Base-by-base conservation (phyloP, 192 early-diverging fungal genomes). In the Rhizophagus sp. region DNA sequence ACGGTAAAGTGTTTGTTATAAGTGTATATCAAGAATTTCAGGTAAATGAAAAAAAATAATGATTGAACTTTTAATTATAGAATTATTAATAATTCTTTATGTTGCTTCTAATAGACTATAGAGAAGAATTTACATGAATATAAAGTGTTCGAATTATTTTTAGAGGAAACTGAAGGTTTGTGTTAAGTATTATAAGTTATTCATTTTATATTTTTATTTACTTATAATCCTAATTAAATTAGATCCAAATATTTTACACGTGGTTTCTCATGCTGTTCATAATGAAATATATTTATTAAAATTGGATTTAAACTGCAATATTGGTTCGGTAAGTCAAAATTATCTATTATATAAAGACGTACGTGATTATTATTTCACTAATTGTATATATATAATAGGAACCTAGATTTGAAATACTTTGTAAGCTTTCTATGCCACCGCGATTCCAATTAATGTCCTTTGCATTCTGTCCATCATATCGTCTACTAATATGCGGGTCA, bases 1-100 rank as follows among this genome's bases (percentile, higher is more conserved):
- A 82, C 67, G 91, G 92, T 13, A 83, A 88, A 4, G n/a, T 93
- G 33, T 72, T 86, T 12, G 79, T 91, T 41, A n/a, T 86, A 27
- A 91, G 90, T 76, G 79, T 86, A 4, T 17, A 63, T 24, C 50
- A 79, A 30, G 80, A 78, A 33, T 92, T 92, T 81, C 50, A 84
- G 78, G 78, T 79, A 79, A 22, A 27, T 62, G 11, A 47, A 47
- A 47, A 41, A 41, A 41, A 44, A 39, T 10, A 52, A 22, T 11
- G 2, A 30, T 25, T 30, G 0, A 39, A 36, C 34, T 36, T 12
- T 73, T 8, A n/a, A 49, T 49, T 30, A 3, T 7, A 52, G 12
- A 27, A 22, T 9, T 50, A 62, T 34, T 47, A 63, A 41, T 25
- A 75, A 10, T 62, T 41, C 33, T 8, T 62, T 63, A 41, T 22